Evolutionary conservation across 1,139 yeast species (phyloP).

Genomic region (Candida smagusa): DNA sequence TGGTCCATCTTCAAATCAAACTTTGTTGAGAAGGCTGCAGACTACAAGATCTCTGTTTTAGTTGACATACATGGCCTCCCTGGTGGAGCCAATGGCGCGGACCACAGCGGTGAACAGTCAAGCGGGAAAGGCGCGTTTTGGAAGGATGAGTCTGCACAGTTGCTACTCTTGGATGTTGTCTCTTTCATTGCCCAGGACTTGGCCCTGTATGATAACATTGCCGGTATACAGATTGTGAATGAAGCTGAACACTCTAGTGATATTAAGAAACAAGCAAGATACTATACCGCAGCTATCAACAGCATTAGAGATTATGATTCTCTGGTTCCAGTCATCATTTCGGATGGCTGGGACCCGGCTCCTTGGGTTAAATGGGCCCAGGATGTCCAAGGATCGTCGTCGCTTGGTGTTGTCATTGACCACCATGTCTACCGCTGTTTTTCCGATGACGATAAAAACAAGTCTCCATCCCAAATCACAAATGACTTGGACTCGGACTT

Average conservation of each 20-base stretch:
- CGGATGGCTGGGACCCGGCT: slow-evolving; percentile 93
- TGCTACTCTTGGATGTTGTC: slow-evolving; percentile 48
- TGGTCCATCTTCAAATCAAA: slow-evolving; percentile 59
- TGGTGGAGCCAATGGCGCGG: slow-evolving; percentile 83
- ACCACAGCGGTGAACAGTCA: slow-evolving; percentile 73
- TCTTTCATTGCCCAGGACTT: slow-evolving; percentile 64
- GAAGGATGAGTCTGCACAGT: slow-evolving; percentile 43
- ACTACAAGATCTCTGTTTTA: slow-evolving; percentile 63
- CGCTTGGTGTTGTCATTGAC: slow-evolving; percentile 71
- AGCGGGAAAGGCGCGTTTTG: slow-evolving; percentile 61
- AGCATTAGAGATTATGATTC: slow-evolving; percentile 56
- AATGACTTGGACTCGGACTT: slow-evolving; percentile 53
- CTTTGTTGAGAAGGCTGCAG: slow-evolving; percentile 53
- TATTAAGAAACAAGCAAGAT: slow-evolving; percentile 50
- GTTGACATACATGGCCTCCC: slow-evolving; percentile 90
- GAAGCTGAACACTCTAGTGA: slow-evolving; percentile 68
- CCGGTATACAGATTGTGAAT: slow-evolving; percentile 81
- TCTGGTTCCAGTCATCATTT: slow-evolving; percentile 68
- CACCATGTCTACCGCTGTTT: slow-evolving; percentile 86
- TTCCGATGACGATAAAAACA: slow-evolving; percentile 66
- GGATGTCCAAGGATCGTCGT: slow-evolving; percentile 33
- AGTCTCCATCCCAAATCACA: slow-evolving; percentile 63
- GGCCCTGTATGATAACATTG: slow-evolving; percentile 57
- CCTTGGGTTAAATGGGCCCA: slow-evolving; percentile 74
- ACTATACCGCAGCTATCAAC: slow-evolving; percentile 66